Evolutionary conservation across 1,284 basidiomycete genomes (phyloP).

Genomic region (Moesziomyces parantarcticus): DNA sequence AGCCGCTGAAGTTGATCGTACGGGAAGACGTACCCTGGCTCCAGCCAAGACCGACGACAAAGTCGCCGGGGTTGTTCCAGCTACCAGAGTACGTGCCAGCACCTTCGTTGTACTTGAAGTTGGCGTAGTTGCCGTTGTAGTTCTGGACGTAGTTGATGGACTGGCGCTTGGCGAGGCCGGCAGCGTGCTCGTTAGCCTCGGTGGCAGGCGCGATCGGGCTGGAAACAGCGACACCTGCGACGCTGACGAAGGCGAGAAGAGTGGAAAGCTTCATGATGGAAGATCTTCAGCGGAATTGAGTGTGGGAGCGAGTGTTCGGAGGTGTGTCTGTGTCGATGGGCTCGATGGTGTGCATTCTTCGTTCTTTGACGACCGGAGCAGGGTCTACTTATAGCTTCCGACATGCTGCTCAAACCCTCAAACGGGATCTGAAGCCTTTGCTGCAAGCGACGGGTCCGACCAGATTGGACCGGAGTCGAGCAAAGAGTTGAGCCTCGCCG

Average conservation of each 20-base stretch:
- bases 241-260: conserved; percentile 13
- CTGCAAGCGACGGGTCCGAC: no score
- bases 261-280: conserved; percentile 20
- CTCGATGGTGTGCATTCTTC: no score
- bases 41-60: conserved; percentile 38
- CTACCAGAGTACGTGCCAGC: conserved; percentile 24
- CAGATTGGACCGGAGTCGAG: no score
- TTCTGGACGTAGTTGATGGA: conserved; percentile 41
- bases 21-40: conserved; percentile 13
- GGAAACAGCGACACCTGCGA: conserved; percentile 16
- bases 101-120: conserved; percentile 26
- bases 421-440: no score
- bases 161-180: conserved; percentile 20
- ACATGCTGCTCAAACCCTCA: no score
- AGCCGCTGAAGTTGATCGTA: conserved; percentile 29
- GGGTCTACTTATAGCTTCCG: no score
- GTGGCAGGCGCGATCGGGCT: conserved; percentile 8
- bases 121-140: conserved; percentile 34
- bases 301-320: neutral
- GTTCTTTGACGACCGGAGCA: no score
- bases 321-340: neutral
- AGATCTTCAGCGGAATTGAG: neutral
- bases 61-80: conserved; percentile 36
- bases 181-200: neutral
- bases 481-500: no score